Percentiles rank a stretch among this genome's conserved stretches.
phyloP scores from a whole-genome alignment of 1,284 basidiomycete genomes.

The Ceratobasidium sp. region DNA sequence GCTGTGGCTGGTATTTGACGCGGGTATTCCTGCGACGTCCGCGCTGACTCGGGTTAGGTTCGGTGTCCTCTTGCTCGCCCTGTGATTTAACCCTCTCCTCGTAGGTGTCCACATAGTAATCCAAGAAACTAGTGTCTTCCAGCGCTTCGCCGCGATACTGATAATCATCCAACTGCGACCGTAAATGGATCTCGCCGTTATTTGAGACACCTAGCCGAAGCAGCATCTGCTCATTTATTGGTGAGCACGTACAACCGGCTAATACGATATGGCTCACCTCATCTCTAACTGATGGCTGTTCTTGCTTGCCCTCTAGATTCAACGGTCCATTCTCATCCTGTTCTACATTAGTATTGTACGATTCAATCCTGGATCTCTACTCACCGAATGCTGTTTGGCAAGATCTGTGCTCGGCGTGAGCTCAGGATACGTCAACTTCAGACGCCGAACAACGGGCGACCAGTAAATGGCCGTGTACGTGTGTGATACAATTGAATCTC shows the following conservation, averaged over 20 bases:
- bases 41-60: background rate
- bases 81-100: background rate
- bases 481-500: background rate
- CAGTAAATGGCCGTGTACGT: background rate
- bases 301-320: no score
- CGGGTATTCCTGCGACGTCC: background rate
- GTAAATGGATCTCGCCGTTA: background rate
- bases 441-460: background rate
- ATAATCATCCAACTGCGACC: conserved; percentile 2
- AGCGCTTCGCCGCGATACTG: background rate
- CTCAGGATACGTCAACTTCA: background rate
- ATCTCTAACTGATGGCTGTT: no score
- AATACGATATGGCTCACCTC: no score
- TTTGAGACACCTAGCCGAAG: background rate
- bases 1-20: background rate
- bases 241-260: no score
- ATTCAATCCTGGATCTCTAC: no score
- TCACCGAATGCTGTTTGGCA: background rate
- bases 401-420: background rate
- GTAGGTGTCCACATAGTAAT: conserved; percentile 5
- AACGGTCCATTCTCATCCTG: no score
- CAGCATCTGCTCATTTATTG: no score
- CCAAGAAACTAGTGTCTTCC: background rate
- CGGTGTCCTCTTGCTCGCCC: background rate
- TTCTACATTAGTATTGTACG: no score